These are phyloP conservation scores for Lactarius vividus DNA, from an alignment of 768 basidiomycete species.

Conservation along the genomic window DNA sequence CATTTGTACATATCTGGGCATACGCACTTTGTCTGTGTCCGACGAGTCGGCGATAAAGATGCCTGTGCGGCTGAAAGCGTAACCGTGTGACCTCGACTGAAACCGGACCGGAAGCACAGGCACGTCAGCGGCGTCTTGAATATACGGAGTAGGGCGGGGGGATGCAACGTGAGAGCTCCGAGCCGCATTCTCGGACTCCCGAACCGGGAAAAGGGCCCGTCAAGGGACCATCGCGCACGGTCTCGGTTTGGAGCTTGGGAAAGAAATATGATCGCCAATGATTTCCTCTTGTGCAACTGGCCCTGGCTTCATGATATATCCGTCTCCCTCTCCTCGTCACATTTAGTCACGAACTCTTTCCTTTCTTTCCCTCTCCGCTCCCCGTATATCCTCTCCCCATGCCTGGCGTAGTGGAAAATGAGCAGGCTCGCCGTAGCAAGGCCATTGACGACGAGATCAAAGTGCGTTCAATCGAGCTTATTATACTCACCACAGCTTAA, in stretches of 20 bases:
- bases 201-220: constrained; percentile 4
- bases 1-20: constrained; percentile 26
- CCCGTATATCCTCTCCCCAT: neutral
- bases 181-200: constrained; percentile 10
- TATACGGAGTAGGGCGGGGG: neutral
- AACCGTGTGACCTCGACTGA: constrained; percentile 1
- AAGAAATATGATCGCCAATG: constrained; percentile 25
- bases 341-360: neutral
- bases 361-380: neutral
- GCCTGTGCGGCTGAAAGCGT: constrained; percentile 5
- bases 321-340: constrained; percentile 8
- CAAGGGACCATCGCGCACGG: neutral
- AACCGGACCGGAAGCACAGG: neutral
- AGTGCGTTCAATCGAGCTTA: constrained; percentile 33
- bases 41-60: constrained; percentile 19
- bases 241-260: constrained; percentile 18
- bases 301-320: constrained; percentile 18
- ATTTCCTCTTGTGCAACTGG: constrained; percentile 22
- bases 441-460: constrained; percentile 57
- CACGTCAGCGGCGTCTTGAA: constrained; percentile 9
- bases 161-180: constrained; percentile 4
- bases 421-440: constrained; percentile 47
- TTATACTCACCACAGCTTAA: neutral
- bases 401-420: constrained; percentile 36
- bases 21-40: constrained; percentile 10